Evolutionary conservation across 2,329 filamentous ascomycete species (phyloP).

Genomic region (Exophiala oligosperma): DNA sequence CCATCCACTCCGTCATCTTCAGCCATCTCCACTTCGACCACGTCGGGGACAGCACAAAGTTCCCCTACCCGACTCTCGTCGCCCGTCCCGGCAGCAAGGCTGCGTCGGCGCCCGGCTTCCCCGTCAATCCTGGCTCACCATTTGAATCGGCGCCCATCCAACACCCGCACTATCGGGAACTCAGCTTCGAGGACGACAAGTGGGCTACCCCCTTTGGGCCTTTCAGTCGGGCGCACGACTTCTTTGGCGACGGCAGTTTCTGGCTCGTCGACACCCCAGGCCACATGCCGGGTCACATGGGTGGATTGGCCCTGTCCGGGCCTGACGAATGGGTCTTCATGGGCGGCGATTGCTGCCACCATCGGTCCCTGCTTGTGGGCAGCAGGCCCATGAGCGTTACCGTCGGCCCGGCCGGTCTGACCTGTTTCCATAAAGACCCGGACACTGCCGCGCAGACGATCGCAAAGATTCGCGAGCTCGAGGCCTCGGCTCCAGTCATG

Average conservation of each 20-base stretch:
- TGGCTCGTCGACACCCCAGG: constrained; percentile 51
- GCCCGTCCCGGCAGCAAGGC: constrained; percentile 56
- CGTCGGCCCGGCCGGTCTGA: background rate
- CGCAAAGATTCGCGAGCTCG: constrained; percentile 21
- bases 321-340: constrained; percentile 48
- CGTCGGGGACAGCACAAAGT: constrained; percentile 50
- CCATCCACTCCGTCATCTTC: constrained; percentile 20
- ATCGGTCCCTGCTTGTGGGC: background rate
- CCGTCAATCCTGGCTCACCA: constrained; percentile 35
- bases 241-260: constrained; percentile 58
- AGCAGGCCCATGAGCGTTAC: constrained; percentile 4
- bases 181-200: constrained; percentile 40
- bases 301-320: constrained; percentile 24
- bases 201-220: constrained; percentile 31
- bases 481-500: constrained; percentile 3
- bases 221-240: constrained; percentile 41
- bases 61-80: constrained; percentile 50
- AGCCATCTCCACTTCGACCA: constrained; percentile 43
- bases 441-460: constrained; percentile 26
- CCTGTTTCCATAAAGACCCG: constrained; percentile 31
- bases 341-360: constrained; percentile 50
- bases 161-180: constrained; percentile 36
- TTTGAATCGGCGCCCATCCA: constrained; percentile 19
- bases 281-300: constrained; percentile 30
- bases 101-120: constrained; percentile 50